Percentiles rank a stretch among this genome's conserved stretches.
Evolutionary conservation across 73 alveolate species (phyloP).

Genomic region (Breviolum minutum): DNA sequence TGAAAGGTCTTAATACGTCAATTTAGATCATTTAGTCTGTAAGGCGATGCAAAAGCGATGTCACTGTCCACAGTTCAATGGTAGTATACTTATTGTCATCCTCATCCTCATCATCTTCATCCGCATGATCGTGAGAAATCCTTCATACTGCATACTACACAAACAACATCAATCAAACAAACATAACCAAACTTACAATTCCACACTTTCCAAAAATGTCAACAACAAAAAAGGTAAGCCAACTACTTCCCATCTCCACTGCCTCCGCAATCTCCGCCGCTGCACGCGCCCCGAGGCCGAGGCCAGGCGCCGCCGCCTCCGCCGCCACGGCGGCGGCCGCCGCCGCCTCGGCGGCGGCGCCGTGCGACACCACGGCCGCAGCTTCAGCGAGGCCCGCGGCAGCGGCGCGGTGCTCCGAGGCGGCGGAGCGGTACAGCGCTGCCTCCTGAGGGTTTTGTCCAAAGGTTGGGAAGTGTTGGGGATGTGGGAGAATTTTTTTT

Average conservation of each 20-base stretch:
- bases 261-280: slow-evolving; percentile 51
- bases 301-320: neutral
- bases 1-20: too few species aligned
- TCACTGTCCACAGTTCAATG: too few species aligned
- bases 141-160: too few species aligned
- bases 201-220: too few species aligned
- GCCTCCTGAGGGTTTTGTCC: neutral
- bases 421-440: slow-evolving; percentile 10
- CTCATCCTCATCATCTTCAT: too few species aligned
- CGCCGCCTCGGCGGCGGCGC: slow-evolving; percentile 39
- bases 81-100: too few species aligned
- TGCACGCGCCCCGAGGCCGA: neutral
- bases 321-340: slow-evolving; percentile 40
- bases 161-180: too few species aligned
- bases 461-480: neutral
- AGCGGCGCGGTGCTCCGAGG: neutral
- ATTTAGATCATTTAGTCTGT: too few species aligned
- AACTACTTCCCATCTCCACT: neutral
- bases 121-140: too few species aligned
- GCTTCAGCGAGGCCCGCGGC: slow-evolving; percentile 17
- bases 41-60: too few species aligned
- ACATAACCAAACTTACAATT: too few species aligned
- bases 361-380: slow-evolving; percentile 2
- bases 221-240: neutral
- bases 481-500: neutral